These are phyloP conservation scores for Cercospora brassicicola DNA, from an alignment of 2,329 filamentous ascomycete genomes.

Conservation along the genomic window DNA sequence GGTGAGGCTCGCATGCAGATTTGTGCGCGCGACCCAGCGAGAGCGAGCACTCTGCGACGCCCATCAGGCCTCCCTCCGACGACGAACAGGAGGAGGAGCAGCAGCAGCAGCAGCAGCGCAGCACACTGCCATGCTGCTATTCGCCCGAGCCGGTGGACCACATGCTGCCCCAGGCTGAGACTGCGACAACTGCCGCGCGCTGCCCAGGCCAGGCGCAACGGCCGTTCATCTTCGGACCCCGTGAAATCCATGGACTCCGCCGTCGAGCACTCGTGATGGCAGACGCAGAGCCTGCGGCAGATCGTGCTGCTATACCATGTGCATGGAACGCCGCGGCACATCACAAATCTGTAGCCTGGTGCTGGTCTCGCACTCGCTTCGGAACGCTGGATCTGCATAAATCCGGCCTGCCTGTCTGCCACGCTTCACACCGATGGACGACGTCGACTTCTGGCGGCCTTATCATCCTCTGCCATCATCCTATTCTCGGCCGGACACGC, in stretches of 20 bases:
- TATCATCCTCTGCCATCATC: neutral
- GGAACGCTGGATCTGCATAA: neutral
- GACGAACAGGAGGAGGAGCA: neutral
- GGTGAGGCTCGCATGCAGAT: neutral
- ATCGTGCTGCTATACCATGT: constrained; percentile 1
- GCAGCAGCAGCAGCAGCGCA: neutral
- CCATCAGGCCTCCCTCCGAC: neutral
- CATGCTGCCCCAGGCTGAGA: neutral
- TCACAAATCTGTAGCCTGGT: neutral
- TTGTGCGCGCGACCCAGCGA: neutral
- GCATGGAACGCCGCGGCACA: constrained; percentile 12
- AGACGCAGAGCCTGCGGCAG: neutral
- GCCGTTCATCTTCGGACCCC: neutral
- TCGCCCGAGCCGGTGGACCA: neutral
- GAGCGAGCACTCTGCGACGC: neutral
- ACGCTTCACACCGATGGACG: neutral
- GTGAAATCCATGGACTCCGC: neutral
- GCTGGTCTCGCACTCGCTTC: neutral
- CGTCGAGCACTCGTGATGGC: neutral
- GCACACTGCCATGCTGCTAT: neutral
- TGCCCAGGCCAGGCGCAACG: neutral
- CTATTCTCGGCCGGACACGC: neutral
- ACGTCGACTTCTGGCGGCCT: neutral
- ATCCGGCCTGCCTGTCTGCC: neutral
- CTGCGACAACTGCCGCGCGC: neutral